Percentiles rank a stretch among this genome's conserved stretches.
These are phyloP conservation scores for Venturiaceae sp. DNA, from an alignment of 2,329 filamentous ascomycete species.

Conservation along the genomic window DNA sequence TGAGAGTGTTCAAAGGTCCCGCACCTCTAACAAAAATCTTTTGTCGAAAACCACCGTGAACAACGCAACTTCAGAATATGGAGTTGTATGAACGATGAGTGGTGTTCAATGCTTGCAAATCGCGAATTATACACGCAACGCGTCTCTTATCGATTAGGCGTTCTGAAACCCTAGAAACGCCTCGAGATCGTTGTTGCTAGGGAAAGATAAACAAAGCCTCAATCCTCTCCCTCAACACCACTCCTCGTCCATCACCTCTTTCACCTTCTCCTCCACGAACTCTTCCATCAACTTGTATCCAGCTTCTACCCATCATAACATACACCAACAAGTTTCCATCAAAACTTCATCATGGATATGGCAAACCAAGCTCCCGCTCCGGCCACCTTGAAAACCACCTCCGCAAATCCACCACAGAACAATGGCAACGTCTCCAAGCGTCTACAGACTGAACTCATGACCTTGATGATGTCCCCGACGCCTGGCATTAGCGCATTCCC, in stretches of 20 bases:
- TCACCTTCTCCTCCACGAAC: background rate
- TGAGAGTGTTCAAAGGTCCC: too few species aligned
- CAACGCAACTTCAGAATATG: background rate
- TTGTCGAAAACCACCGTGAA: background rate
- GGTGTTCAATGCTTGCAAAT: background rate
- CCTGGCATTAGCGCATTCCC: slow-evolving; percentile 94
- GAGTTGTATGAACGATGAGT: background rate
- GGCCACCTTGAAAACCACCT: background rate
- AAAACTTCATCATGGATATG: background rate
- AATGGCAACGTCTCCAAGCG: slow-evolving; percentile 38
- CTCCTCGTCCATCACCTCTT: background rate
- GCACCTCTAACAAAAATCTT: too few species aligned
- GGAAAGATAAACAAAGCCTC: background rate
- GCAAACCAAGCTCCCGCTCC: slow-evolving; percentile 3
- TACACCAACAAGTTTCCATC: background rate
- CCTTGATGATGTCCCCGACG: slow-evolving; percentile 91
- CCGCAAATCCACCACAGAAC: slow-evolving; percentile 9
- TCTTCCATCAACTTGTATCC: background rate
- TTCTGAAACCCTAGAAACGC: too few species aligned
- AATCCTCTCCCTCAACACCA: background rate
- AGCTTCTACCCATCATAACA: background rate
- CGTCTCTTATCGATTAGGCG: background rate
- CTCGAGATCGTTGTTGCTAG: too few species aligned
- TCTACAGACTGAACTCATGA: slow-evolving; percentile 95
- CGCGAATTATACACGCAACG: background rate